Base-by-base conservation (phyloP, 768 basidiomycete genomes). In the Tephrocybe sp. region DNA sequence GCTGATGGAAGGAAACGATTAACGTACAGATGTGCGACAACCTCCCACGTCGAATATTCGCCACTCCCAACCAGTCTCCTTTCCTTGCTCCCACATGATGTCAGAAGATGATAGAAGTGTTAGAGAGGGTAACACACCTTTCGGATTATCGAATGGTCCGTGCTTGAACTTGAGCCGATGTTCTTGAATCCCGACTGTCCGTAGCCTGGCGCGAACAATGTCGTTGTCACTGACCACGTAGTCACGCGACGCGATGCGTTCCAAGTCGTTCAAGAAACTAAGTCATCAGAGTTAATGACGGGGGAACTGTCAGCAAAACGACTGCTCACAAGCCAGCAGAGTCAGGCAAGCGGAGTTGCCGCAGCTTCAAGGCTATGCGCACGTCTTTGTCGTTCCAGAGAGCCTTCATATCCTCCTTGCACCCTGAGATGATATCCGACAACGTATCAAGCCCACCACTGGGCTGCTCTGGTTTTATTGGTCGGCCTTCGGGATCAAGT, bases 1-100 rank as follows among this genome's bases (percentile, higher is more conserved):
- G 16, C 18, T 36, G n/a, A 32, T 47, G 28, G 47, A 44, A 36
- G 36, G 64, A 74, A n/a, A n/a, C n/a, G n/a, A n/a, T n/a, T n/a
- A n/a, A 18, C 60, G n/a, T 16, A 86, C 86, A 67, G 72, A 69
- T 5, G 86, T 87, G 45, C 87, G 80, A 52, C 83, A 85, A 15
- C 84, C 87, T 27, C 86, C 87, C 40, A 89, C 88, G 60, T 90
- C 88, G 65, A 83, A 90, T 49, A 90, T 81, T 27, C 75, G 73
- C 87, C 86, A 90, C 60, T 79, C 80, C 70, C 72, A 77, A 7
- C 69, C 71, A 27, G 70, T 60, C 9, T 64, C 62, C 39, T 63
- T 65, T 21, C 68, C 70, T 54, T 55, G 60, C 61, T 30, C 48
- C 34, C 36, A 32, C 46, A 24, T n/a, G 44, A 24, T 21, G 22